phyloP scores from a whole-genome alignment of 352 stramenopile genomes.

The Globisporangium lucens region DNA sequence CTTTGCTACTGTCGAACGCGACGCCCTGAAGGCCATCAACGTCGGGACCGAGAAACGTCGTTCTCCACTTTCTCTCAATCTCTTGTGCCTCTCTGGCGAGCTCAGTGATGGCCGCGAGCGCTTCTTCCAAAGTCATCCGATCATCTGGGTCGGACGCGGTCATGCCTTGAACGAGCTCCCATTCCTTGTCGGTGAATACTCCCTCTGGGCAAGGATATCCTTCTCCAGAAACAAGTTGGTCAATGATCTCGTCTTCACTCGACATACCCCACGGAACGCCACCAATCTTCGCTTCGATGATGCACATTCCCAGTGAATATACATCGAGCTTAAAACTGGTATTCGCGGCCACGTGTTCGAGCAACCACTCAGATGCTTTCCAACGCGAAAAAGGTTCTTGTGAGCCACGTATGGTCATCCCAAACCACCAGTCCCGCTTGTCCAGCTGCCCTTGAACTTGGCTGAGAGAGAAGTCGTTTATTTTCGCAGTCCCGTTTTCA shows the following conservation, averaged over 20 bases:
- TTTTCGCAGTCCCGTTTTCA: neutral
- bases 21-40: too few species aligned
- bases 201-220: neutral
- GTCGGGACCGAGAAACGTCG: too few species aligned
- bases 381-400: neutral
- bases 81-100: neutral
- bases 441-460: too few species aligned
- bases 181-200: slow-evolving; percentile 3
- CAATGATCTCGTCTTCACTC: slow-evolving; percentile 7
- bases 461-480: neutral
- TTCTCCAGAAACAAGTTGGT: slow-evolving; percentile 9
- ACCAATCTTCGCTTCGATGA: slow-evolving; percentile 7
- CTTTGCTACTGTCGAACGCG: too few species aligned
- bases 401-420: too few species aligned
- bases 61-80: too few species aligned
- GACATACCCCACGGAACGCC: neutral
- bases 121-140: neutral
- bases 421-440: too few species aligned
- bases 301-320: slow-evolving; percentile 10
- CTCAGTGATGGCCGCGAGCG: neutral
- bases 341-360: slow-evolving; percentile 5
- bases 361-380: slow-evolving; percentile 34
- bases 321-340: neutral
- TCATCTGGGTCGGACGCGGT: neutral
- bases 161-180: slow-evolving; percentile 2